Conservation (phyloP, 371 early-diverging fungal genomes). For the Syncephalastrum monosporum region DNA sequence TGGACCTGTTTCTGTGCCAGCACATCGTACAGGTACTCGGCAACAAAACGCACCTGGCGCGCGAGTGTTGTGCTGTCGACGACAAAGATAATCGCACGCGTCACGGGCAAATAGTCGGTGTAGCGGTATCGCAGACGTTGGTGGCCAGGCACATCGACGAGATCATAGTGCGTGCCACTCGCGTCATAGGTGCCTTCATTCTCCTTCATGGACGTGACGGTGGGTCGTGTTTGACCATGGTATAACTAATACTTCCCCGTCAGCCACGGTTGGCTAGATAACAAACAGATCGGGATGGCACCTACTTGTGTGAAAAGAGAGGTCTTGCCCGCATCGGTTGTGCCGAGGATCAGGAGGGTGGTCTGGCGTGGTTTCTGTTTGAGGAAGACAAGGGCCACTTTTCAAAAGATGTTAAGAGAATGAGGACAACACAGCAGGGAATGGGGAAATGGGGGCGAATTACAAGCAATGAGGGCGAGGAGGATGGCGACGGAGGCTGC, state of each 20-base stretch:
- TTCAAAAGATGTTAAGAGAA: too few relatives aligned
- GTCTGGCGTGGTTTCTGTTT: conserved; percentile 34
- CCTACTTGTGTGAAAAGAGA: conserved; percentile 52
- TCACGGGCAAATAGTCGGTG: conserved; percentile 64
- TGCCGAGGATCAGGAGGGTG: conserved; percentile 55
- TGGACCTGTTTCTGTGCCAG: conserved; percentile 62
- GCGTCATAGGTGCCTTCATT: conserved; percentile 59
- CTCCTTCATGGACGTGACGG: conserved; percentile 75
- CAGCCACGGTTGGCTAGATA: not conserved
- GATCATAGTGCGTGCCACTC: conserved; percentile 44
- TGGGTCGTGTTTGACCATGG: conserved; percentile 46
- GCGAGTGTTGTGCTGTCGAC: conserved; percentile 69
- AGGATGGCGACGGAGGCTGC: too few relatives aligned
- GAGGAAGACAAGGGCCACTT: conserved; percentile 16
- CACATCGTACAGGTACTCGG: conserved; percentile 78
- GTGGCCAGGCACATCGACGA: conserved; percentile 92
- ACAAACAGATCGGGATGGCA: not conserved
- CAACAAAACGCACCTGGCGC: conserved; percentile 50
- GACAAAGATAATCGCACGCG: conserved; percentile 76
- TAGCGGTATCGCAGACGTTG: conserved; percentile 78
- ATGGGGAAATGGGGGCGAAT: too few relatives aligned
- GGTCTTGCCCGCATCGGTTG: conserved; percentile 67
- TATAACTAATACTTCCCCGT: conserved; percentile 42
- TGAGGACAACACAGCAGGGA: too few relatives aligned
- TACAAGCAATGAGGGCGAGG: too few relatives aligned